A percentile compares a stretch with the other conserved stretches of the same genome.
phyloP scores from a whole-genome alignment of 495 filamentous ascomycete genomes.

The Annulohypoxylon stygium region DNA sequence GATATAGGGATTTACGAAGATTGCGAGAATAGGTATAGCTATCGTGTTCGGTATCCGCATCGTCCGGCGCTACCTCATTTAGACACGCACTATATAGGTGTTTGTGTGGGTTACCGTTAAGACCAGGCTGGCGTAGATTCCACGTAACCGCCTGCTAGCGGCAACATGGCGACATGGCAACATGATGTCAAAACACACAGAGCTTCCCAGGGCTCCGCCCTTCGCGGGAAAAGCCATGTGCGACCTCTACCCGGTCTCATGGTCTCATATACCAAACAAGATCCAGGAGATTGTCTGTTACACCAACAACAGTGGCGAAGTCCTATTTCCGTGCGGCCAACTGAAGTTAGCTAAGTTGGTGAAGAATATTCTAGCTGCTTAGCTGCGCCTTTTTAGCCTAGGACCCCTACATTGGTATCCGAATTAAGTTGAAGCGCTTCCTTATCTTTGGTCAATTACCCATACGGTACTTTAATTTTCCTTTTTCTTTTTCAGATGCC shows the following conservation, averaged over 20 bases:
- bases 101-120: conserved; percentile 16
- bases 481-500: not conserved
- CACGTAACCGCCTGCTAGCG: conserved; percentile 15
- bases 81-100: conserved; percentile 20
- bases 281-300: conserved; percentile 21
- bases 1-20: not conserved
- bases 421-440: not conserved
- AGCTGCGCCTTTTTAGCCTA: not conserved
- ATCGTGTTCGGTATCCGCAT: conserved; percentile 11
- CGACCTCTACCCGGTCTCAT: conserved; percentile 11
- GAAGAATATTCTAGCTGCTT: not conserved
- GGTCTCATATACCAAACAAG: conserved; percentile 9
- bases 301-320: conserved; percentile 28
- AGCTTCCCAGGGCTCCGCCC: conserved; percentile 30
- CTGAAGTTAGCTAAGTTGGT: not conserved
- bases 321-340: conserved; percentile 27
- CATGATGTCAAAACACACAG: conserved; percentile 20
- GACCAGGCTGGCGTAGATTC: conserved; percentile 11
- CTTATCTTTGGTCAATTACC: not conserved
- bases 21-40: not conserved
- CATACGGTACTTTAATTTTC: not conserved
- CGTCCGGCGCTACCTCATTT: conserved; percentile 19
- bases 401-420: not conserved
- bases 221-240: conserved; percentile 22
- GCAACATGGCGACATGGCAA: conserved; percentile 14